Evolutionary conservation across 2,329 filamentous ascomycete species (phyloP).

Genomic region (Peltaster fructicola): DNA sequence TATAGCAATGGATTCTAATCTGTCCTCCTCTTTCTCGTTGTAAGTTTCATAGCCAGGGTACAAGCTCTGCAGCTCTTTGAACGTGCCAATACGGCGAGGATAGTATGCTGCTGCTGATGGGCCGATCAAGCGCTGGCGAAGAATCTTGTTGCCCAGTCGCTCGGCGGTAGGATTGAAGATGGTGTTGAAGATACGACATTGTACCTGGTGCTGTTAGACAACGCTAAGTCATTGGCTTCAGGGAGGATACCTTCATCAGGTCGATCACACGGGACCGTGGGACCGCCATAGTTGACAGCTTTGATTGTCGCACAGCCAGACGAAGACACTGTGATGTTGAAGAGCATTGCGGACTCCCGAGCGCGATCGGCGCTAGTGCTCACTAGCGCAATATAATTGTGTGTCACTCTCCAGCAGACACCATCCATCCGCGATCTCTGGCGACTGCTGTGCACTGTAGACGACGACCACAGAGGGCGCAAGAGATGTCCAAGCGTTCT

Average conservation of each 20-base stretch:
- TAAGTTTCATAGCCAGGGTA: conserved; percentile 53
- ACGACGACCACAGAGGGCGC: no score
- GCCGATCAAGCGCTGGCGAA: conserved; percentile 77
- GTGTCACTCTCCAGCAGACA: no score
- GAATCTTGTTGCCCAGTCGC: conserved; percentile 78
- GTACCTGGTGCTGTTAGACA: conserved; percentile 46
- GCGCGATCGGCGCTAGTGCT: no score
- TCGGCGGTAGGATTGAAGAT: conserved; percentile 73
- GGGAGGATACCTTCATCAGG: conserved; percentile 52
- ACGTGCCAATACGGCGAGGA: conserved; percentile 53
- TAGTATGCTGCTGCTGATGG: conserved; percentile 76
- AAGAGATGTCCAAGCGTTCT: conserved; percentile 9
- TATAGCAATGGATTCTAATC: conserved; percentile 50
- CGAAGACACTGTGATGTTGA: no score
- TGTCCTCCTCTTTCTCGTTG: conserved; percentile 62
- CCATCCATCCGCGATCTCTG: no score
- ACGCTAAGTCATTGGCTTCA: conserved; percentile 5
- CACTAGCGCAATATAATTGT: no score
- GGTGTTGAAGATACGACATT: conserved; percentile 81
- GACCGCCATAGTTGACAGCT: conserved; percentile 34
- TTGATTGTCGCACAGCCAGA: no score
- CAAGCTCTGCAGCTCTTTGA: conserved; percentile 54
- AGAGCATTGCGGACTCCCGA: no score
- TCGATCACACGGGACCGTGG: conserved; percentile 39
- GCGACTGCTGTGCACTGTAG: conserved; percentile 16